Conservation (phyloP, 148 eudicot genomes). For the Rhododendron kiyosumense region DNA sequence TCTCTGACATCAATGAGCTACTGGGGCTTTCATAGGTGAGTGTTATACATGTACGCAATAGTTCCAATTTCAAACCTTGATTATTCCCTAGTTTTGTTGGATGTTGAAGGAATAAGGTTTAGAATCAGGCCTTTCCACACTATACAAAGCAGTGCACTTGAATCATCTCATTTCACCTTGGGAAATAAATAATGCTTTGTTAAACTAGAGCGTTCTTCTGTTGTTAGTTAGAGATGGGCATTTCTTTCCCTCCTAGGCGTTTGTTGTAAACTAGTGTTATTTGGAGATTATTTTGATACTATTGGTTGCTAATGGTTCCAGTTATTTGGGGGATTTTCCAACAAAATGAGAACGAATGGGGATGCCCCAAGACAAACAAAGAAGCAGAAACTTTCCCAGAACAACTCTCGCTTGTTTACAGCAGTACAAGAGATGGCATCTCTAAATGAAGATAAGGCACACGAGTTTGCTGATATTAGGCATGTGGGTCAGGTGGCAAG, state of each 20-base stretch:
- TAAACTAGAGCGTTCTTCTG: not conserved
- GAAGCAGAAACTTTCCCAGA: not conserved
- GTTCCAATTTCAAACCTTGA: not conserved
- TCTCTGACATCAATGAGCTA: not conserved
- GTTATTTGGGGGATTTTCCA: not conserved
- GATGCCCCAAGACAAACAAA: not conserved
- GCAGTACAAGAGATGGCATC: not conserved
- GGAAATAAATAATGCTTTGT: not conserved
- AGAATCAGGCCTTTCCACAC: not conserved
- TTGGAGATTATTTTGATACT: not conserved
- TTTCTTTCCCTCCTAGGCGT: not conserved
- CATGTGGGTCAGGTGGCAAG: constrained; percentile 5
- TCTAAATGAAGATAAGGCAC: not conserved
- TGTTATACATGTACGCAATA: not conserved
- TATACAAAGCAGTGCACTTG: not conserved
- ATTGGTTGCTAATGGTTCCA: not conserved
- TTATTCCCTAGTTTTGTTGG: not conserved
- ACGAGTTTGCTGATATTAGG: not conserved
- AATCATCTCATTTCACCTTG: not conserved
- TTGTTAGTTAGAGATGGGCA: not conserved
- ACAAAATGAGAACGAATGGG: constrained; percentile 1
- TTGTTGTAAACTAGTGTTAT: not conserved
- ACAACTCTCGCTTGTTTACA: not conserved
- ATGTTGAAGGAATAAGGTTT: not conserved
- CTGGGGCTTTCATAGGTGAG: not conserved